Base-by-base conservation (phyloP, 495 filamentous ascomycete genomes). In the Daldinia vernicosa region DNA sequence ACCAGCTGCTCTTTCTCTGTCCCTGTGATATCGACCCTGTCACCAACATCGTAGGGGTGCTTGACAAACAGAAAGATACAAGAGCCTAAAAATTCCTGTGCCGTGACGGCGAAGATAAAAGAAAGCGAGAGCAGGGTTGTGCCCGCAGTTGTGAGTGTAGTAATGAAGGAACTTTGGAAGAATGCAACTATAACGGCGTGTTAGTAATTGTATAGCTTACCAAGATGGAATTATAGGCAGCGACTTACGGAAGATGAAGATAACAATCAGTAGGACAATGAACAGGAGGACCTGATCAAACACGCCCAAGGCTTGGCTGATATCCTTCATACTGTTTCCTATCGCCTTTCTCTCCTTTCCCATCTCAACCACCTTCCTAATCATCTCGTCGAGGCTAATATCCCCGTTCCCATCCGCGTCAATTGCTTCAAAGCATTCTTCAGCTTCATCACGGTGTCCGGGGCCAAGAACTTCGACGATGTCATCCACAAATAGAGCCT, bases 21-120 rank as follows among this genome's bases (percentile, higher is more conserved):
- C n/a, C 84, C 84, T 19, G 82, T 82, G 70, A 99, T 90, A 73
- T 98, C 93, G 35, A 98, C 91, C 22, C 95, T 92, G 76, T 99
- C 95, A 43, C 95, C 93, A 26, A 98, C 93, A 77, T 99, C 95
- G 62, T 84, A 87, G 15, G 84, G 94, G 74, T 97, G 95, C 81
- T 99, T 99, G 85, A 98, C 92, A 76, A 99, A 98, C 6, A 99
- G 84, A 83, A 99, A 99, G 78, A 99, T 96, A 82, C 95, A 98
- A 17, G 93, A 96, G 52, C 94, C 95, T 12, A 98, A 86, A 59
- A 99, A 89, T 80, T 99, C 95, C 79, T 98, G 95, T 0, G 91
- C 89, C 4, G 94, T 98, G 67, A 89, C 89, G 17, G 93, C 88
- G 77, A 99, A 98, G 64, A 98, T 90, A 81, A 98, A 99, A 56